Evolutionary conservation across 2,329 filamentous ascomycete genomes (phyloP), one percentile per base, ranked within the genome.

Genomic region (Nigrospora oryzae): DNA sequence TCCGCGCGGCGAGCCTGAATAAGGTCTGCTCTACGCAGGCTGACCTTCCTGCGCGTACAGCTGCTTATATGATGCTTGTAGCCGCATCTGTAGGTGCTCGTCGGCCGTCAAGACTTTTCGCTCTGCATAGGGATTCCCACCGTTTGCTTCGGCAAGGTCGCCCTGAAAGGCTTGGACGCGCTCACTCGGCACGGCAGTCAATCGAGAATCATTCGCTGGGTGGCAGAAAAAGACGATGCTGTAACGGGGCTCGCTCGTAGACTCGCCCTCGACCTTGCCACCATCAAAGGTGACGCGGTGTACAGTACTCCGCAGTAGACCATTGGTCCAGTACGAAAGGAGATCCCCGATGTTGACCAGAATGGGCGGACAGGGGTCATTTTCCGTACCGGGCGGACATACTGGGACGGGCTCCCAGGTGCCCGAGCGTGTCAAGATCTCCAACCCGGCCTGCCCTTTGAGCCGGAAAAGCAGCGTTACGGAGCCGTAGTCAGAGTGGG

Each of bases 321-420:
- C 89, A 51, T 86, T 84, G 1, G 93, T 97, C 91, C 91, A 97
- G 63, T 94, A 93, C 32, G 81, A 84, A 49, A 84, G 67, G 59
- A 85, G 57, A 61, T 83, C 69, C 64, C 84, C 66, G 66, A 89
- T 77, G 71, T 93, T 68, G 81, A 97, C 63, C 73, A 96, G 63
- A 73, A 89, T 88, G 1, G 84, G 90, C n/a, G 79, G 83, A 36
- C 70, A 75, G 10, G 69, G 68, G 54, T 82, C 79, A 30, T 61
- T 50, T 49, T 79, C 77, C 4, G 79, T 81, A 1, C 75, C 74
- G 0, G 74, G 68, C 0, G 86, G 85, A 14, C 68, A 69, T 1
- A 90, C 84, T 4, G 79, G 82, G 1, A 84, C 86, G 38, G 79
- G 77, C 0, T 73, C 77, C 86, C 83, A 73, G 12, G 58, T 51